These are phyloP conservation scores for Aspergillus caelatus DNA, from an alignment of 2,329 filamentous ascomycete species.

Conservation along the genomic window DNA sequence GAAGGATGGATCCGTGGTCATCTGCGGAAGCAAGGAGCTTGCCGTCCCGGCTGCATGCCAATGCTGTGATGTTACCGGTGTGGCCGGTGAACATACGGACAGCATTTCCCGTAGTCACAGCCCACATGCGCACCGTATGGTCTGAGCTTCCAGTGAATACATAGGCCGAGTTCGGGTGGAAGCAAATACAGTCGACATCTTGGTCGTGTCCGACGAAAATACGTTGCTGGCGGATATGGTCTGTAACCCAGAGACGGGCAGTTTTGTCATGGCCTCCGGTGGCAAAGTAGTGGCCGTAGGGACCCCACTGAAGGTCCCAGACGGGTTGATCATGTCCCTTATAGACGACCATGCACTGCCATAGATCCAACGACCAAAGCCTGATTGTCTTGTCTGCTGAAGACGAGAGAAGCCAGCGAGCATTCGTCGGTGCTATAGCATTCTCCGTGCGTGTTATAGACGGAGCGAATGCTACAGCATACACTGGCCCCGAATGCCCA, in stretches of 20 bases:
- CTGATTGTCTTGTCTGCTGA: constrained; percentile 87
- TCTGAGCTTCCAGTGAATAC: constrained; percentile 92
- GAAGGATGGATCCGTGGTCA: constrained; percentile 81
- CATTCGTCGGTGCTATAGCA: constrained; percentile 58
- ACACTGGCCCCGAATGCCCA: constrained; percentile 88
- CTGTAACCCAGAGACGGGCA: constrained; percentile 87
- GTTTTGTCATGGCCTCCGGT: constrained; percentile 88
- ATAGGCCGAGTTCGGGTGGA: constrained; percentile 93
- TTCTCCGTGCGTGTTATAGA: constrained; percentile 56
- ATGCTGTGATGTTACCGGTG: constrained; percentile 78
- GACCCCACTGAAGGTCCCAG: constrained; percentile 86
- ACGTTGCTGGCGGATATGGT: constrained; percentile 85
- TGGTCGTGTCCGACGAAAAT: constrained; percentile 92
- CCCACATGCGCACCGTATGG: constrained; percentile 97
- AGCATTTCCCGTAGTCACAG: constrained; percentile 81
- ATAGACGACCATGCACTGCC: constrained; percentile 91
- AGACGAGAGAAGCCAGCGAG: constrained; percentile 81
- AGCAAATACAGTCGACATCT: constrained; percentile 85
- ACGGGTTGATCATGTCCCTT: constrained; percentile 90
- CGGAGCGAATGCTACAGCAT: constrained; percentile 85
- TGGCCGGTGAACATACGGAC: constrained; percentile 93
- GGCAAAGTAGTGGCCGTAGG: constrained; percentile 92
- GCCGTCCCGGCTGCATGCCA: constrained; percentile 85
- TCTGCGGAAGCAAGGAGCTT: constrained; percentile 91
- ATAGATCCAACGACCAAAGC: constrained; percentile 89